Conservation (phyloP, 768 basidiomycete genomes). For the Epithele typhae region DNA sequence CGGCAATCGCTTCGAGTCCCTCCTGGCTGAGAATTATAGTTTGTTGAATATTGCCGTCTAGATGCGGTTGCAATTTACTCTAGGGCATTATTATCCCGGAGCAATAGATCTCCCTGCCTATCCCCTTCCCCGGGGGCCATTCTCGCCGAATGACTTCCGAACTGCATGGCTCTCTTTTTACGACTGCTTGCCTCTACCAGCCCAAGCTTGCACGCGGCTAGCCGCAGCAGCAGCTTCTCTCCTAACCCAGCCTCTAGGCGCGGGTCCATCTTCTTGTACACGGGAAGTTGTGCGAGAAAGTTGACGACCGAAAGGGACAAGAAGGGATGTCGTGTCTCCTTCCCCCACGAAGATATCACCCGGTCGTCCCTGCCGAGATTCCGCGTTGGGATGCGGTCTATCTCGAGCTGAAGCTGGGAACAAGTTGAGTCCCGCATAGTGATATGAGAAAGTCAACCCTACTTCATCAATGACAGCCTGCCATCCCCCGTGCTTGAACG, state of each 20-base stretch:
- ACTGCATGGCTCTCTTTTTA: conserved; percentile 96
- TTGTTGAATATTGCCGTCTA: too few relatives aligned
- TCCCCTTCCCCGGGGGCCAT: conserved; percentile 62
- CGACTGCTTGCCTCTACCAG: conserved; percentile 66
- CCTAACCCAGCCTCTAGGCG: conserved; percentile 71
- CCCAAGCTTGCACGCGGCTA: conserved; percentile 70
- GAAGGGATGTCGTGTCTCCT: conserved; percentile 91
- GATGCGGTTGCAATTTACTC: too few relatives aligned
- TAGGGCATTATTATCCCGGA: conserved; percentile 1
- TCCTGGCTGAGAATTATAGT: too few relatives aligned
- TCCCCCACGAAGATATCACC: conserved; percentile 84
- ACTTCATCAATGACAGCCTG: conserved; percentile 78
- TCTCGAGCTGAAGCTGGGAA: conserved; percentile 78
- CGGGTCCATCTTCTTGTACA: conserved; percentile 80
- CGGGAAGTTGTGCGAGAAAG: conserved; percentile 74
- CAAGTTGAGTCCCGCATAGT: neutral
- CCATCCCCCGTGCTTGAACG: conserved; percentile 69
- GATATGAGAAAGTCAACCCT: neutral
- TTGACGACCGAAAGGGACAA: conserved; percentile 75
- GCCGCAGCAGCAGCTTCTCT: conserved; percentile 82
- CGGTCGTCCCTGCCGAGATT: conserved; percentile 96
- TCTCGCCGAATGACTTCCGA: conserved; percentile 83
- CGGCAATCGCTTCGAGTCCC: too few relatives aligned
- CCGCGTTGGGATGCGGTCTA: conserved; percentile 80
- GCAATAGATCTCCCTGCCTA: conserved; percentile 43